These are phyloP conservation scores for Haematococcus sp. DNA, from an alignment of 139 green algal species.

Conservation along the genomic window DNA sequence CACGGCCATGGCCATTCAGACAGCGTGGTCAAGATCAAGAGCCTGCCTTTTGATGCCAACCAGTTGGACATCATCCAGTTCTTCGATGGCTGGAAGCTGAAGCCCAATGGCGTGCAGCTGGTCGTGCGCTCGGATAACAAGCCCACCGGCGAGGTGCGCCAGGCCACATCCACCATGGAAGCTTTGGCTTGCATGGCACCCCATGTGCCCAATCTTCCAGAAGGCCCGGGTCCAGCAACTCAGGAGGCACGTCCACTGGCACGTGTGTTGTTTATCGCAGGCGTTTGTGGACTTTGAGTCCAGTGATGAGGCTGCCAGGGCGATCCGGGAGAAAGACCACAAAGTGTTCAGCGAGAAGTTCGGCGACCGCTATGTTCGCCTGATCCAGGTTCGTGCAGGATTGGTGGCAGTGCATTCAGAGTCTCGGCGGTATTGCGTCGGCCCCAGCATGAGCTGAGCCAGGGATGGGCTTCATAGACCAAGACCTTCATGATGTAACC, in stretches of 20 bases:
- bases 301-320: slow-evolving; percentile 52
- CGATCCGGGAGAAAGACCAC: slow-evolving; percentile 62
- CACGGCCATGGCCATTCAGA: slow-evolving; percentile 44
- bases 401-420: not conserved
- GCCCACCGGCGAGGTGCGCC: slow-evolving; percentile 55
- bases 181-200: not conserved
- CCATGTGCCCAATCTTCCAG: too few species aligned
- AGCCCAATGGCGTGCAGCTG: slow-evolving; percentile 66
- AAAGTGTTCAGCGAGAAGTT: slow-evolving; percentile 67
- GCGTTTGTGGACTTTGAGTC: slow-evolving; percentile 76
- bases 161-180: not conserved
- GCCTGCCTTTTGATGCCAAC: slow-evolving; percentile 62
- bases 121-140: slow-evolving; percentile 65
- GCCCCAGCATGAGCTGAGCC: not conserved
- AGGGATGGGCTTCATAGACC: too few species aligned
- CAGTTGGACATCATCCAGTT: slow-evolving; percentile 68
- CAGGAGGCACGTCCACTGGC: not conserved
- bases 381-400: slow-evolving; percentile 45
- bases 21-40: slow-evolving; percentile 72
- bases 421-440: not conserved
- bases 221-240: not conserved
- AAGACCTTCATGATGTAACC: too few species aligned
- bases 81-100: slow-evolving; percentile 57
- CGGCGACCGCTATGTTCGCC: slow-evolving; percentile 59
- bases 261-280: slow-evolving; percentile 21